Conservation (phyloP, 2,329 filamentous ascomycete species). For the Pseudofabraea citricarpa region DNA sequence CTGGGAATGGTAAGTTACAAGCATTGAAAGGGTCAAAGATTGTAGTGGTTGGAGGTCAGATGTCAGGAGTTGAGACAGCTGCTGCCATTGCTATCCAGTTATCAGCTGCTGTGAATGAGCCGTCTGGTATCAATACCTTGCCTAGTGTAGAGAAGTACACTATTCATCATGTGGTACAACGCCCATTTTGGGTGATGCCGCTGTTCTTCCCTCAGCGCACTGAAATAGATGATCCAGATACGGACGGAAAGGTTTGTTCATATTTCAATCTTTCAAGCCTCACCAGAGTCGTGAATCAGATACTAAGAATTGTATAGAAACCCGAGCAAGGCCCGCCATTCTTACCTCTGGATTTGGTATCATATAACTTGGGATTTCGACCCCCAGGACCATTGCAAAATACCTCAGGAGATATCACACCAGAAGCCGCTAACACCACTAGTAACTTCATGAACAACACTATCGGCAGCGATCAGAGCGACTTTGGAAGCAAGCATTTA, state of each 20-base stretch:
- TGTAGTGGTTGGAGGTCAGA: conserved; percentile 72
- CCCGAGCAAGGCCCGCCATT: conserved; percentile 52
- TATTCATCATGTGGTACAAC: conserved; percentile 64
- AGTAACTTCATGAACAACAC: conserved; percentile 46
- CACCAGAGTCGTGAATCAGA: too few species aligned
- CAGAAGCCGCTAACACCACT: conserved; percentile 48
- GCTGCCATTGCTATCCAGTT: conserved; percentile 67
- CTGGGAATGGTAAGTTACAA: conserved; percentile 25
- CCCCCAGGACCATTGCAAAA: conserved; percentile 54
- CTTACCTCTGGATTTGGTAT: conserved; percentile 65
- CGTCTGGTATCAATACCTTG: conserved; percentile 34
- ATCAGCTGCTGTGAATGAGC: conserved; percentile 56
- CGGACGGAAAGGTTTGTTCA: conserved; percentile 35
- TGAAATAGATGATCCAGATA: conserved; percentile 23
- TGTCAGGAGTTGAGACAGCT: conserved; percentile 77
- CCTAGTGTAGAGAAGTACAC: conserved; percentile 43
- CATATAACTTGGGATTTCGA: conserved; percentile 65
- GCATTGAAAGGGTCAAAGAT: conserved; percentile 49
- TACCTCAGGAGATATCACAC: conserved; percentile 57
- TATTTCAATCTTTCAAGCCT: too few species aligned
- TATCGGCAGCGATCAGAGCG: conserved; percentile 50
- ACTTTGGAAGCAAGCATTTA: conserved; percentile 34
- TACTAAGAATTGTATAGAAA: conserved; percentile 9
- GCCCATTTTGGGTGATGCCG: conserved; percentile 70
- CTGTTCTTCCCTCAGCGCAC: conserved; percentile 33